These are phyloP conservation scores for Iris pallida DNA, from an alignment of 116 monocot genomes.

Conservation along the genomic window DNA sequence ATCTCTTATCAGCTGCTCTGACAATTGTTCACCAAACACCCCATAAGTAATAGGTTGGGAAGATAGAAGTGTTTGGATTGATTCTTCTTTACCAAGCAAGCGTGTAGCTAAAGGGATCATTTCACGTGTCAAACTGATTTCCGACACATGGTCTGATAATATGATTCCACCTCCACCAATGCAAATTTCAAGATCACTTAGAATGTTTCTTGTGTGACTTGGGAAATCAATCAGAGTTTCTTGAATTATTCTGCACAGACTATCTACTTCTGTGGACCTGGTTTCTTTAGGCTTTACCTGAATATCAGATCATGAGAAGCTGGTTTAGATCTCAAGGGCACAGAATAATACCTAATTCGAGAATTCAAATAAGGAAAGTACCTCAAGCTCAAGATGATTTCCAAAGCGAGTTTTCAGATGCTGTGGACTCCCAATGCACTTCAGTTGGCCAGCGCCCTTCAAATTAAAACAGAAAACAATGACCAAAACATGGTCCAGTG, in stretches of 20 bases:
- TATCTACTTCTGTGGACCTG: slow-evolving; percentile 42
- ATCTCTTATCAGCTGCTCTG: slow-evolving; percentile 82
- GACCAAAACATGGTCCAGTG: background rate
- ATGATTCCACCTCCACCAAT: slow-evolving; percentile 47
- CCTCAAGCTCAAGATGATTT: slow-evolving; percentile 95
- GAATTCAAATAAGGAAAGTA: slow-evolving; percentile 22
- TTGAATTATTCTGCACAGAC: slow-evolving; percentile 69
- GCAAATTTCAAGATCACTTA: slow-evolving; percentile 76
- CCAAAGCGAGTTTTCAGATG: slow-evolving; percentile 94
- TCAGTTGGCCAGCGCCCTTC: slow-evolving; percentile 63
- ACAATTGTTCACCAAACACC: slow-evolving; percentile 64
- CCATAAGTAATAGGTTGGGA: slow-evolving; percentile 35
- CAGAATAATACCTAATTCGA: background rate
- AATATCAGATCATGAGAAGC: slow-evolving; percentile 10
- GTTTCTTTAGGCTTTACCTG: slow-evolving; percentile 78
- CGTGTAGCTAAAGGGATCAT: slow-evolving; percentile 59
- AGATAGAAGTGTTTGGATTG: slow-evolving; percentile 36
- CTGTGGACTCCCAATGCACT: slow-evolving; percentile 88
- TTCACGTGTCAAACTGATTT: slow-evolving; percentile 66
- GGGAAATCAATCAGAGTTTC: slow-evolving; percentile 61
- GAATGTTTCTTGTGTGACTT: slow-evolving; percentile 43
- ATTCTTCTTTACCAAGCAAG: slow-evolving; percentile 60
- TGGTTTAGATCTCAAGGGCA: background rate
- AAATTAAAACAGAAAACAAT: slow-evolving; percentile 11
- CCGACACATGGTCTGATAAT: slow-evolving; percentile 50